Base-by-base conservation (phyloP, 371 early-diverging fungal genomes). In the Apophysomyces ossiformis region DNA sequence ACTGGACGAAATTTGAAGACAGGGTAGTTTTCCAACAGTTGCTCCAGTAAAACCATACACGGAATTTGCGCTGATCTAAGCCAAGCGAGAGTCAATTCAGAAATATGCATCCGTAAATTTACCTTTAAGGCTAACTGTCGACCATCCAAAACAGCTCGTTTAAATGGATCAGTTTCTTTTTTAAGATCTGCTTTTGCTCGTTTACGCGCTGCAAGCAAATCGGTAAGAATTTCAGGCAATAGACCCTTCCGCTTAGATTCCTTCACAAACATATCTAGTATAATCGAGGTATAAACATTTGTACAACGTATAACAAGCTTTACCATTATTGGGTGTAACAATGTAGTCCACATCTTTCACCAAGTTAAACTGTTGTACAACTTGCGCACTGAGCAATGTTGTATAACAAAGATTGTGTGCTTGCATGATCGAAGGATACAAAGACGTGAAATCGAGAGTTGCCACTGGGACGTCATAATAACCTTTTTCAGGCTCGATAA, bases 391-490 rank as follows among this genome's bases (percentile, higher is more conserved):
- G 57, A 99, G 68, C 38, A 97, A 85, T 0, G 99, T 99, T 0
- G 99, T 96, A 77, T 99, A 99, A 78, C 99, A 99, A 18, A 99
- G 82, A 73, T 99, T 99, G 76, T 99, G 98, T 6, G 98, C 99
- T 91, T 99, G 99, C 97, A 99, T 99, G 72, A 99, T 99, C 9
- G 99, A 99, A 9, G 99, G 99, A 80, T 99, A 99, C 75, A 99
- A 88, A 0, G 99, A 99, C 0, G 93, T 93, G 82, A 99, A 99
- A 90, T 99, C 99, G 21, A 99, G 88, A 0, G 99, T 99, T 7
- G 99, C 96, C 68, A 99, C 97, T 1, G 99, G 99, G 4, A 88
- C 82, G 63, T 93, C 91, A 74, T 99, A 99, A 71, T 93, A 99
- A 9, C 99, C 99, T 70, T 89, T 93, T 54, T 88, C 86, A 32